Conservation (phyloP, 2,329 filamentous ascomycete species). For the Colletotrichum lindemuthianum region DNA sequence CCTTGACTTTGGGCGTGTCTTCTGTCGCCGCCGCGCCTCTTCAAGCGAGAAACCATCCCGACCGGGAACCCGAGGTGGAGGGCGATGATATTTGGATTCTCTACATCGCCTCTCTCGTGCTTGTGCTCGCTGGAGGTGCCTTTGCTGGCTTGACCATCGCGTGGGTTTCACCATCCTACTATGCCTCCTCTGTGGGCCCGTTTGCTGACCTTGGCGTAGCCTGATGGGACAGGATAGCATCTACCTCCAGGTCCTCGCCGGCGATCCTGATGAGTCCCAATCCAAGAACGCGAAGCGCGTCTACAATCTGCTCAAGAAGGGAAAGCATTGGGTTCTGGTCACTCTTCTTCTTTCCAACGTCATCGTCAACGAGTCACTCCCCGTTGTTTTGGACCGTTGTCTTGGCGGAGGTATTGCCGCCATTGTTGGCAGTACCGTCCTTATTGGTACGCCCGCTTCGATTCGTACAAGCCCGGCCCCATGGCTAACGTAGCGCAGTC, state of each 20-base stretch:
- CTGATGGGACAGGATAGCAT: slow-evolving; percentile 87
- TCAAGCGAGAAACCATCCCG: slow-evolving; percentile 46
- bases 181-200: neutral
- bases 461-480: neutral
- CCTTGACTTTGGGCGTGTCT: slow-evolving; percentile 60
- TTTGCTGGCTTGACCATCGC: slow-evolving; percentile 96
- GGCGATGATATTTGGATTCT: slow-evolving; percentile 83
- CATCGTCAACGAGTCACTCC: slow-evolving; percentile 96
- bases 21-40: slow-evolving; percentile 61
- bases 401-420: slow-evolving; percentile 95
- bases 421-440: slow-evolving; percentile 88
- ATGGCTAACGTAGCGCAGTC: slow-evolving; percentile 62
- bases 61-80: slow-evolving; percentile 60
- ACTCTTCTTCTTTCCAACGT: slow-evolving; percentile 95
- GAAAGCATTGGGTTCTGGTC: slow-evolving; percentile 98
- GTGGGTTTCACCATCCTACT: slow-evolving; percentile 57
- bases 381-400: slow-evolving; percentile 93
- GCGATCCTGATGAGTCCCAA: slow-evolving; percentile 86
- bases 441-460: slow-evolving; percentile 77
- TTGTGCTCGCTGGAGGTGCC: slow-evolving; percentile 89
- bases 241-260: slow-evolving; percentile 93
- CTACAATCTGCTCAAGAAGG: slow-evolving; percentile 80
- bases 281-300: slow-evolving; percentile 86
- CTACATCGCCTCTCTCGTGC: slow-evolving; percentile 77
- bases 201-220: slow-evolving; percentile 44